Evolutionary conservation across 176 grass and related monocot species (phyloP), one percentile per base, ranked within the genome.

Genomic region (Olyra latifolia): DNA sequence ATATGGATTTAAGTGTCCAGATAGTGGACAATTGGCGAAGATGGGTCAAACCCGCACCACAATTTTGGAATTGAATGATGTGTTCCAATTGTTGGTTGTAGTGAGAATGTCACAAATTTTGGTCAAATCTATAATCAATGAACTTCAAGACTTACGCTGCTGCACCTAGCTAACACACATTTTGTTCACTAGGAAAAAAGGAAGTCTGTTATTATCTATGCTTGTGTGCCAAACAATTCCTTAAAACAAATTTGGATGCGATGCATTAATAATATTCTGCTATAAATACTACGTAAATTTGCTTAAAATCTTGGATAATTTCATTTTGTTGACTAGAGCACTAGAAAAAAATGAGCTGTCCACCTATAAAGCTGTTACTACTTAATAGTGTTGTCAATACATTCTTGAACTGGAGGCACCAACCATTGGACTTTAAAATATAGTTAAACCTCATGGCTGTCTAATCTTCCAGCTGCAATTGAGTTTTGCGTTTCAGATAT

Each of bases 21-120:
- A n/a, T n/a, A n/a, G n/a, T n/a, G n/a, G n/a, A n/a, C n/a, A n/a
- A n/a, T n/a, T n/a, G n/a, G n/a, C n/a, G 28, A 49, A 71, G 10
- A 19, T 72, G 29, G 12, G 22, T 65, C 5, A 70, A 59, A 66
- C 29, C 15, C 0, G 1, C 8, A 16, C 23, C 7, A 3, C 3
- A 52, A 11, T 66, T 15, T 67, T 42, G 60, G 16, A 79, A 74
- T 72, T 71, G 66, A 65, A 77, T 63, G 19, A 25, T 52, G 8
- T 54, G 16, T 54, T 41, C 6, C 7, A 16, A 35, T 3, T 40
- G 10, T 16, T 86, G 11, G 35, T 12, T 63, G 54, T 32, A 20
- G 30, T 6, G 45, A 49, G 32, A 28, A 22, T 6, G 6, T 25
- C 19, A 60, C 28, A 48, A 19, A 23, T 52, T 71, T 71, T 44